Percentiles rank a stretch among this genome's conserved stretches.
Conservation (phyloP, 768 basidiomycete genomes). For the Leccinum arenicola region DNA sequence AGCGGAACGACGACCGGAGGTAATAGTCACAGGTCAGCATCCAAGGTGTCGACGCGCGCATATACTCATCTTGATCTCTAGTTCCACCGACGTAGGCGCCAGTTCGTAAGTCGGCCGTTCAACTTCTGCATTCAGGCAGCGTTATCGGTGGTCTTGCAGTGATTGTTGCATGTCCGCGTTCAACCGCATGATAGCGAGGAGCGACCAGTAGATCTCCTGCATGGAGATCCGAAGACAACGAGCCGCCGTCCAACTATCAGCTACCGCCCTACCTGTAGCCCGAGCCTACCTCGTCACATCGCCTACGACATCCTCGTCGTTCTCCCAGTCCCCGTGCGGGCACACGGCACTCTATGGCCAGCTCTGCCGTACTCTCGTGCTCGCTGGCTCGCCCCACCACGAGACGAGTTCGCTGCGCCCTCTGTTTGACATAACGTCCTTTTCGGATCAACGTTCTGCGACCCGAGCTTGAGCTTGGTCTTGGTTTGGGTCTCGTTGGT, state of each 20-base stretch:
- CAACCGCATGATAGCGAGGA: slow-evolving; percentile 41
- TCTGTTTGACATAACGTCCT: slow-evolving; percentile 21
- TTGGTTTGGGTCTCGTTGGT: too few species aligned
- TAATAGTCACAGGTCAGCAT: slow-evolving; percentile 24
- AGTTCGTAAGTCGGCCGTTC: slow-evolving; percentile 31
- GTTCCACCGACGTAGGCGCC: slow-evolving; percentile 41
- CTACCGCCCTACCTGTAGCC: slow-evolving; percentile 65
- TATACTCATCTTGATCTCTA: slow-evolving; percentile 9
- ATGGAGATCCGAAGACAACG: slow-evolving; percentile 50
- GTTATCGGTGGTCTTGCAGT: slow-evolving; percentile 51
- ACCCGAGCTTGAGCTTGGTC: slow-evolving; percentile 42
- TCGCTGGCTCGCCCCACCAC: slow-evolving; percentile 12
- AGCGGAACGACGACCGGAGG: slow-evolving; percentile 27
- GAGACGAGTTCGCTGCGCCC: slow-evolving; percentile 19
- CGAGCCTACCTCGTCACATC: slow-evolving; percentile 44
- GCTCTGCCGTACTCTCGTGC: slow-evolving; percentile 15
- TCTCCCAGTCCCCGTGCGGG: slow-evolving; percentile 23
- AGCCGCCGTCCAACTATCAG: slow-evolving; percentile 43
- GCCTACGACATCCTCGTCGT: slow-evolving; percentile 37
- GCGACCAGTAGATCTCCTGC: slow-evolving; percentile 60
- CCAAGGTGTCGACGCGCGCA: not conserved
- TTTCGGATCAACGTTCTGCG: slow-evolving; percentile 39
- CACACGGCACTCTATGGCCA: slow-evolving; percentile 20
- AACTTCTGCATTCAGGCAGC: slow-evolving; percentile 37
- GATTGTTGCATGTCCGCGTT: too few species aligned